Base-by-base conservation (phyloP, 2,329 filamentous ascomycete species). In the Verticillium tricorpus region DNA sequence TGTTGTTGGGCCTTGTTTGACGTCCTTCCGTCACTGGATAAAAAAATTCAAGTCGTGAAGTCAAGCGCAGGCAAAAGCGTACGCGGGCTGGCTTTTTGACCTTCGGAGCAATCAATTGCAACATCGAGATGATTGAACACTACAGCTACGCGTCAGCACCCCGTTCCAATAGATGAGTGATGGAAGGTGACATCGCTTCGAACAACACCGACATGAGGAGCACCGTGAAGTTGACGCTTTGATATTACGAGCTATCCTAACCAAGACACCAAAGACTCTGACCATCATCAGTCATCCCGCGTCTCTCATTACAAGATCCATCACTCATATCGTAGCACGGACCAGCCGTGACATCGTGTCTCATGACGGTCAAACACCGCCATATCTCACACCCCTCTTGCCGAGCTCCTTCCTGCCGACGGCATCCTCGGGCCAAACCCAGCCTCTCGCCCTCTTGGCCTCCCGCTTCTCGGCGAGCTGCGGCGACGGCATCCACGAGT, bases 381-480 rank as follows among this genome's bases (percentile, higher is more conserved):
- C 78, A 61, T 89, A 88, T 63, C 81, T 76, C 40, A 89, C 85
- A 17, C 86, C 86, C 61, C 86, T 79, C 78, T 85, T 87, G 5
- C 87, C 88, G 59, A 89, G 80, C 77, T 93, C 90, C 76, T 90
- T 88, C 69, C 89, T 81, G 9, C 87, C 87, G 12, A 93, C 80
- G 3, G 87, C 80, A 69, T 93, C 90, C 69, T 93, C 89, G 1
- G 90, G 90, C 77, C 87, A 83, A 1, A 92, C 84, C 90, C 90
- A 93, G 0, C 90, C 90, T 34, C 90, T 77, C 2, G 85, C 81
- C 25, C 89, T 77, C 84, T 92, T 93, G 22, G 89, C 88, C 76
- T 90, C 88, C 62, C 86, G 79, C 87, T 91, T 95, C 84, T 90
- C 89, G 35, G 82, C 88, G 68, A 85, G 80, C 78, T 88, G 90